phyloP scores from a whole-genome alignment of 2,329 filamentous ascomycete genomes.

The Sporothrix humicola region DNA sequence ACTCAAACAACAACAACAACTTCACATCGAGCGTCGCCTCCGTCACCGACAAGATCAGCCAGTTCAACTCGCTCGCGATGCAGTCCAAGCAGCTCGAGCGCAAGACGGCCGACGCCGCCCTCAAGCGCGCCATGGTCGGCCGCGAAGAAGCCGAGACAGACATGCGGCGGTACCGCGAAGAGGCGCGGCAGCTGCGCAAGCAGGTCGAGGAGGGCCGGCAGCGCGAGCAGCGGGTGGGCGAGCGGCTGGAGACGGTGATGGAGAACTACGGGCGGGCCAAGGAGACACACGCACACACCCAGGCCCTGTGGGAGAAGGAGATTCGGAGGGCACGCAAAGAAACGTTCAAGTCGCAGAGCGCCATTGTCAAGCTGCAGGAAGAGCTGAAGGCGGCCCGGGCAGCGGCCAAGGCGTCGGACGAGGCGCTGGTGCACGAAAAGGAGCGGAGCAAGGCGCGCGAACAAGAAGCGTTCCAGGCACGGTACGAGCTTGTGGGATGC shows the following conservation, averaged over 20 bases:
- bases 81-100: conserved; percentile 67
- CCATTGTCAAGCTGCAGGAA: conserved; percentile 73
- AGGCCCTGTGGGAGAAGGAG: conserved; percentile 75
- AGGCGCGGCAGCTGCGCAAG: conserved; percentile 59
- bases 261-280: conserved; percentile 73
- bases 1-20: neutral
- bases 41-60: conserved; percentile 71
- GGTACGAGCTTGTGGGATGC: conserved; percentile 67
- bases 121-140: conserved; percentile 70
- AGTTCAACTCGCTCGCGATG: conserved; percentile 71
- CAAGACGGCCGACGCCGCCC: conserved; percentile 68
- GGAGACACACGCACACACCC: conserved; percentile 70
- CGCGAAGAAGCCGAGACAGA: conserved; percentile 76
- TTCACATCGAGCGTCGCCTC: conserved; percentile 45
- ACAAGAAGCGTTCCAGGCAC: conserved; percentile 71
- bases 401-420: conserved; percentile 61
- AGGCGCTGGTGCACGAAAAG: conserved; percentile 67
- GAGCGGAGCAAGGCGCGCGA: conserved; percentile 65
- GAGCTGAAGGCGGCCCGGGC: conserved; percentile 69
- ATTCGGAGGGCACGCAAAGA: conserved; percentile 72
- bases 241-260: conserved; percentile 72
- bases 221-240: conserved; percentile 68
- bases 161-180: conserved; percentile 66
- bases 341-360: conserved; percentile 74
- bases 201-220: conserved; percentile 69